phyloP scores from a whole-genome alignment of 2,329 filamentous ascomycete species.

The Cladosporium sp. region DNA sequence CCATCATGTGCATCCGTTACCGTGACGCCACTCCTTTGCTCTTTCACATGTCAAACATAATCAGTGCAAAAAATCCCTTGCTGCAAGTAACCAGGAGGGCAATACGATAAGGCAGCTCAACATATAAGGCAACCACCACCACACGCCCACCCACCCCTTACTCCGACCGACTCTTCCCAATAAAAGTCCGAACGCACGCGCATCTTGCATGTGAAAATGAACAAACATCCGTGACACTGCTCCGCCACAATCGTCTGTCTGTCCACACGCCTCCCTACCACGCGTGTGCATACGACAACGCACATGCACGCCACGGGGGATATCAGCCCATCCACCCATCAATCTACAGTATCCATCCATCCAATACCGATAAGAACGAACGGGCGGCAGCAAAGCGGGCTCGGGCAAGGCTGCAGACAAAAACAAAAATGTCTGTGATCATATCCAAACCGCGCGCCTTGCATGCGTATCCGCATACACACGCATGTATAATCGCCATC shows the following conservation, averaged over 20 bases:
- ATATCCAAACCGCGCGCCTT: not conserved
- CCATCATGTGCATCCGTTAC: not conserved
- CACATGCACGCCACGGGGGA: not conserved
- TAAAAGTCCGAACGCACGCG: not conserved
- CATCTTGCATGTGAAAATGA: not conserved
- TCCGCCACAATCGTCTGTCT: not conserved
- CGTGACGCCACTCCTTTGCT: not conserved
- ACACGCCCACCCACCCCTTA: not conserved
- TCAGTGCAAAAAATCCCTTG: not conserved
- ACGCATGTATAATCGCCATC: too few species aligned
- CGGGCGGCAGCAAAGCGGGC: too few species aligned
- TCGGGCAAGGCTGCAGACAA: not conserved
- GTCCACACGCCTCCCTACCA: too few species aligned
- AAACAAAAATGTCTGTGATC: not conserved
- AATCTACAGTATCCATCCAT: too few species aligned
- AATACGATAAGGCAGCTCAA: not conserved
- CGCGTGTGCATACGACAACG: too few species aligned
- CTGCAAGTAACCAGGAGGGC: not conserved
- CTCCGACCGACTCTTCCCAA: not conserved
- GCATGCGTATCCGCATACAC: not conserved
- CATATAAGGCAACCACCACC: not conserved
- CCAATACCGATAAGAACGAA: too few species aligned
- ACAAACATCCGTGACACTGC: not conserved
- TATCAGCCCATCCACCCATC: not conserved
- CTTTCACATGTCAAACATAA: conserved; percentile 5